These are phyloP conservation scores for Stentor roeselii DNA, from an alignment of 73 alveolate genomes.

Conservation along the genomic window DNA sequence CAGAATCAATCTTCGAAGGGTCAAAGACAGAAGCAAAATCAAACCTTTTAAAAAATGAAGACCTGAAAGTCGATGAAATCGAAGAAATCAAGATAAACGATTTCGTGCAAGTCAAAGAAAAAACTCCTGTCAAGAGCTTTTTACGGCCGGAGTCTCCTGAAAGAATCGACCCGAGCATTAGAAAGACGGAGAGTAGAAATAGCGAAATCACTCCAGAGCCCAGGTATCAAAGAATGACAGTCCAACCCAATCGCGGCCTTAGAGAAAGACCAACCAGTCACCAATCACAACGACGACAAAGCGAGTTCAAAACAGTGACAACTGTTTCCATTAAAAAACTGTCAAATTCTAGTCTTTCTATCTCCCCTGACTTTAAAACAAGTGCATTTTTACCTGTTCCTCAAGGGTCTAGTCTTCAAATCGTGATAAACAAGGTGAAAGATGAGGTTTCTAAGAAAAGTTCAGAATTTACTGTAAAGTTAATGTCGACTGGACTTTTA, in stretches of 20 bases:
- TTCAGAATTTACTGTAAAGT: too few species aligned
- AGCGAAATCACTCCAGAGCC: background rate
- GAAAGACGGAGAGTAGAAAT: background rate
- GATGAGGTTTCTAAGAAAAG: too few species aligned
- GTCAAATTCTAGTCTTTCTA: too few species aligned
- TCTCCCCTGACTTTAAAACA: too few species aligned
- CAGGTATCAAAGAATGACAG: background rate
- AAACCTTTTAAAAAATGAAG: background rate
- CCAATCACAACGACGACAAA: background rate
- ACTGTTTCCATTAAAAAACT: background rate
- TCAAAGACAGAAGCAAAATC: too few species aligned
- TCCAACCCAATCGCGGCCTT: background rate
- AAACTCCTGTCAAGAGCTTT: background rate
- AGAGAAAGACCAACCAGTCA: background rate
- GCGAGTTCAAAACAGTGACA: background rate
- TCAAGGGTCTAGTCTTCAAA: too few species aligned
- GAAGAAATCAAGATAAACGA: background rate
- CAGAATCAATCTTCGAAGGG: too few species aligned
- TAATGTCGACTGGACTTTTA: too few species aligned
- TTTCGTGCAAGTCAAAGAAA: background rate
- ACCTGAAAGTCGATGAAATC: background rate
- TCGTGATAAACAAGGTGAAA: too few species aligned
- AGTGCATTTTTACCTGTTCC: too few species aligned
- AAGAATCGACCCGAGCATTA: background rate
- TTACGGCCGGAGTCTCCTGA: background rate